Conservation (phyloP, 2,329 filamentous ascomycete species). For the Clarireedia sp. region DNA sequence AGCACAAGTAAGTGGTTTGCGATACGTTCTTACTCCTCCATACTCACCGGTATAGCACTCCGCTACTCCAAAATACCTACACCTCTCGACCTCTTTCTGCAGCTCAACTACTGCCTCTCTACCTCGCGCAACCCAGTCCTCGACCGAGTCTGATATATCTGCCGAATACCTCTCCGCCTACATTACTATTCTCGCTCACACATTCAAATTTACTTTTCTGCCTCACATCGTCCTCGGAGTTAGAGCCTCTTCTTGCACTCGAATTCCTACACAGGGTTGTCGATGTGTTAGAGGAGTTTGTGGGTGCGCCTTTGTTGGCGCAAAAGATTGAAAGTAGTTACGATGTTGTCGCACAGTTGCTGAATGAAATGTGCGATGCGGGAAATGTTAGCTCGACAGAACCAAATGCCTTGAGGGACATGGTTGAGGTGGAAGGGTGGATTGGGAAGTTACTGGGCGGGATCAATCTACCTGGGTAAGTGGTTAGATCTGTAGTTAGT, state of each 20-base stretch:
- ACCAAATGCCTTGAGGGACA: conserved; percentile 81
- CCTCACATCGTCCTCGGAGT: conserved; percentile 75
- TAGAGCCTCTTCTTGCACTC: conserved; percentile 80
- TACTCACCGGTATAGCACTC: conserved; percentile 46
- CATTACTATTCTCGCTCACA: conserved; percentile 78
- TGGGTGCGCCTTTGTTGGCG: conserved; percentile 78
- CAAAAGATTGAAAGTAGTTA: conserved; percentile 84
- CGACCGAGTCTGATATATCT: conserved; percentile 83
- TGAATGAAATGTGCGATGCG: conserved; percentile 94
- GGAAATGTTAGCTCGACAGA: conserved; percentile 87
- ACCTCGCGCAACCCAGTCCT: conserved; percentile 72
- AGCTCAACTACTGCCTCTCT: conserved; percentile 71
- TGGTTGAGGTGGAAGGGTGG: conserved; percentile 85
- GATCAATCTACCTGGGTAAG: conserved; percentile 71
- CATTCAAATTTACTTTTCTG: conserved; percentile 84
- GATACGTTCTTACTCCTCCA: background rate
- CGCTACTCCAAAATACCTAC: conserved; percentile 85
- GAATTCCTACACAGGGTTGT: conserved; percentile 92
- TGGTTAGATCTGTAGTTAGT: background rate
- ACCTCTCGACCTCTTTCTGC: conserved; percentile 72
- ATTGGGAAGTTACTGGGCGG: conserved; percentile 83
- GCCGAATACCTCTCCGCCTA: conserved; percentile 72
- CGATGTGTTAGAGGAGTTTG: conserved; percentile 88
- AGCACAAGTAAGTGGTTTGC: conserved; percentile 64
- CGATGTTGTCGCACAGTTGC: conserved; percentile 85